Evolutionary conservation across 148 eudicot species (phyloP).

Genomic region (Simmondsia chinensis): DNA sequence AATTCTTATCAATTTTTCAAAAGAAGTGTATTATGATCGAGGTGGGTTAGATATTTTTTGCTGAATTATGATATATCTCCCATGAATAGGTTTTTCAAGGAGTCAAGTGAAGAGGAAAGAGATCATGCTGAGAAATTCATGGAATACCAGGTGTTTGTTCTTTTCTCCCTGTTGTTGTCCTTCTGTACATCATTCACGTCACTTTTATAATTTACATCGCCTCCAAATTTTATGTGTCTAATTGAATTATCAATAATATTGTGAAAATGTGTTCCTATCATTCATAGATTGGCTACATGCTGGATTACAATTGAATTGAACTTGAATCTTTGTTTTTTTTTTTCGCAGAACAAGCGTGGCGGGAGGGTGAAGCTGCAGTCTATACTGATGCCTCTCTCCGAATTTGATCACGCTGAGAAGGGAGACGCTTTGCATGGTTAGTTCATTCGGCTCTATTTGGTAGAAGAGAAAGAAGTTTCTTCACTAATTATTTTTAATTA

Average conservation of each 20-base stretch:
- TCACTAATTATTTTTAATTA: too few species aligned
- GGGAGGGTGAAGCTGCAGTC: slow-evolving; percentile 88
- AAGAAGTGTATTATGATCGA: neutral
- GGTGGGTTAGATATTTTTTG: neutral
- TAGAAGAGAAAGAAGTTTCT: too few species aligned
- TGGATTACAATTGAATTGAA: neutral
- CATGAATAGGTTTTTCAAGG: slow-evolving; percentile 64
- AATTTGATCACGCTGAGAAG: slow-evolving; percentile 80
- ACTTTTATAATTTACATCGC: too few species aligned
- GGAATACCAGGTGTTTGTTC: slow-evolving; percentile 75
- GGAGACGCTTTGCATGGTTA: slow-evolving; percentile 93
- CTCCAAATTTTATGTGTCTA: too few species aligned
- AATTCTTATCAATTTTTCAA: neutral
- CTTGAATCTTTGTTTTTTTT: neutral
- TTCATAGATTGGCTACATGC: too few species aligned
- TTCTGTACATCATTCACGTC: too few species aligned
- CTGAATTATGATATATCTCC: neutral
- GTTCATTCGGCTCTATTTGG: too few species aligned
- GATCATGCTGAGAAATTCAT: slow-evolving; percentile 89
- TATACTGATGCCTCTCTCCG: slow-evolving; percentile 75
- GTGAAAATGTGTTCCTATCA: too few species aligned
- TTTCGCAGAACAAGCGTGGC: slow-evolving; percentile 80
- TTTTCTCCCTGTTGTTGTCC: neutral
- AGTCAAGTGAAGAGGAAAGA: slow-evolving; percentile 88
- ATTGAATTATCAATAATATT: too few species aligned